Conservation (phyloP, 768 basidiomycete genomes). For the Erythrobasidium yunnanense region DNA sequence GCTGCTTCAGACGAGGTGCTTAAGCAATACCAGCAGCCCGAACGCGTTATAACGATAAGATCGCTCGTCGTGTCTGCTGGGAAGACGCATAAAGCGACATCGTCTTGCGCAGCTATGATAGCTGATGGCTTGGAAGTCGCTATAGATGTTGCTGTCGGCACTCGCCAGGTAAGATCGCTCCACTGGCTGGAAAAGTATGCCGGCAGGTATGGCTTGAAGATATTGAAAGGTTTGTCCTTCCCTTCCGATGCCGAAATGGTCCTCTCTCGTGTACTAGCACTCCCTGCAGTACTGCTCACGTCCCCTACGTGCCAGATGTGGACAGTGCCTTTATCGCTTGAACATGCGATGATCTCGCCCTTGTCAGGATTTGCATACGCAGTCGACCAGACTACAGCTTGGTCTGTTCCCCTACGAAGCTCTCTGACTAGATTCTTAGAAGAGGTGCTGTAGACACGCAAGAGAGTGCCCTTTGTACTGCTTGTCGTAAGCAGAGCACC, state of each 20-base stretch:
- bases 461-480: constrained; percentile 68
- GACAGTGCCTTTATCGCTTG: constrained; percentile 92
- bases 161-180: constrained; percentile 86
- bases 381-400: constrained; percentile 82
- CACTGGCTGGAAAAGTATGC: constrained; percentile 92
- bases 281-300: too few species aligned
- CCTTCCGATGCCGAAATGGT: neutral
- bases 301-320: constrained; percentile 66
- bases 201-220: constrained; percentile 67
- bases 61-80: constrained; percentile 50
- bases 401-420: constrained; percentile 73
- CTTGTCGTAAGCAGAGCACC: constrained; percentile 74
- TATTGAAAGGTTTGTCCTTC: constrained; percentile 49
- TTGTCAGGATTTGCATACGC: constrained; percentile 56
- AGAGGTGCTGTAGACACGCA: constrained; percentile 71
- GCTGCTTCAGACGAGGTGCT: neutral
- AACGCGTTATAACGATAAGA: constrained; percentile 71
- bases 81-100: neutral
- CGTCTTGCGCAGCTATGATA: constrained; percentile 38
- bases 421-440: constrained; percentile 66
- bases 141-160: constrained; percentile 65
- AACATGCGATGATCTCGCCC: constrained; percentile 77
- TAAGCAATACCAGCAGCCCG: constrained; percentile 72
- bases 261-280: too few species aligned
- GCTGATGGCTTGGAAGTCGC: neutral